Evolutionary conservation across 2,329 filamentous ascomycete species (phyloP).

Genomic region (Penicillium corylophilum): DNA sequence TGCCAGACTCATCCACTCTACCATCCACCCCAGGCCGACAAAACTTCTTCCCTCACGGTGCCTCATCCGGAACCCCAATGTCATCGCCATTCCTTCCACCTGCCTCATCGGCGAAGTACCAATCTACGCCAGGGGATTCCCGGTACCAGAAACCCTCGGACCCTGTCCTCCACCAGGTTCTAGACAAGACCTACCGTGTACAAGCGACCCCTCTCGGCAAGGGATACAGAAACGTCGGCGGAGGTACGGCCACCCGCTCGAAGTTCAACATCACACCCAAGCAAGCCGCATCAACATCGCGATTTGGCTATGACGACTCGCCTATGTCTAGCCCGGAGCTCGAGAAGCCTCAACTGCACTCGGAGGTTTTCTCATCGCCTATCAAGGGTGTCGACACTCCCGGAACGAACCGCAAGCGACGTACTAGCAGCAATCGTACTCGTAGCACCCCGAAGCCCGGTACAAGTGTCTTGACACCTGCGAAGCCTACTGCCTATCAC

Average conservation of each 20-base stretch:
- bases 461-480: conserved; percentile 80
- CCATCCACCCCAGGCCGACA: conserved; percentile 39
- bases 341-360: conserved; percentile 76
- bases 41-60: conserved; percentile 28
- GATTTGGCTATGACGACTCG: conserved; percentile 43
- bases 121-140: conserved; percentile 39
- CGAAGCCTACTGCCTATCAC: conserved; percentile 35
- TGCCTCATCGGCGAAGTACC: conserved; percentile 42
- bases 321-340: conserved; percentile 74
- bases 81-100: conserved; percentile 58
- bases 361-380: conserved; percentile 81
- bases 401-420: conserved; percentile 45
- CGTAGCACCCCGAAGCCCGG: conserved; percentile 66
- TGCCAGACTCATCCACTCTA: conserved; percentile 35
- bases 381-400: conserved; percentile 45
- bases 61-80: conserved; percentile 64
- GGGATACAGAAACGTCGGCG: conserved; percentile 28
- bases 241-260: conserved; percentile 25
- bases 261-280: conserved; percentile 37
- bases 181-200: conserved; percentile 93
- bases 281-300: conserved; percentile 23
- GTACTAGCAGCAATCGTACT: conserved; percentile 37
- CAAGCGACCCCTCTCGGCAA: conserved; percentile 82
- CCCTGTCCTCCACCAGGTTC: conserved; percentile 81
- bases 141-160: conserved; percentile 53